Conservation (phyloP, 768 basidiomycete genomes). For the Boletus sp. region DNA sequence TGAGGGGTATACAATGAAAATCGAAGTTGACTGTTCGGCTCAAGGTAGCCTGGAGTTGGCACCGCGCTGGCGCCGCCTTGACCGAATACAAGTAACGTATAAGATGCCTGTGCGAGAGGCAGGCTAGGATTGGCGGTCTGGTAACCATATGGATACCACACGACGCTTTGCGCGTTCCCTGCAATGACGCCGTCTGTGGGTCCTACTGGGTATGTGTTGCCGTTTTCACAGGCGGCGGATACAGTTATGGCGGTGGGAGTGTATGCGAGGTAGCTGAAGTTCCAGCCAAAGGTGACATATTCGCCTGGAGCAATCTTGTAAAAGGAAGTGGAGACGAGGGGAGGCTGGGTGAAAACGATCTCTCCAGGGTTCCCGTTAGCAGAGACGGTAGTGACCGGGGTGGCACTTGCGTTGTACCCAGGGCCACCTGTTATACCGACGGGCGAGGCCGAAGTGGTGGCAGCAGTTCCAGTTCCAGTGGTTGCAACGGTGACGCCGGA, state of each 20-base stretch:
- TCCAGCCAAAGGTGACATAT: conserved; percentile 72
- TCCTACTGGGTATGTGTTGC: conserved; percentile 65
- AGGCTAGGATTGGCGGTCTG: conserved; percentile 44
- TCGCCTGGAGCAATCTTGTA: conserved; percentile 60
- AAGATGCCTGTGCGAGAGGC: conserved; percentile 59
- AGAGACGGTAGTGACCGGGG: conserved; percentile 22
- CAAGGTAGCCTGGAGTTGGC: conserved; percentile 49
- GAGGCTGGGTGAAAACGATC: conserved; percentile 55
- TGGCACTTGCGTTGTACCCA: conserved; percentile 24
- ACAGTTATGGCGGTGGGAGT: conserved; percentile 56
- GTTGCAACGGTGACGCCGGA: conserved; percentile 1
- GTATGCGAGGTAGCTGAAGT: conserved; percentile 53
- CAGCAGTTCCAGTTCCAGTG: not conserved
- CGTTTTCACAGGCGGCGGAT: conserved; percentile 63
- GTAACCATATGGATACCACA: conserved; percentile 63
- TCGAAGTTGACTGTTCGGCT: conserved; percentile 47
- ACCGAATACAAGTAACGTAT: conserved; percentile 57
- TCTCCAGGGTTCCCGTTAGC: conserved; percentile 41
- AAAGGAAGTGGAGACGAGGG: conserved; percentile 55
- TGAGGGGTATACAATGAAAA: conserved; percentile 66
- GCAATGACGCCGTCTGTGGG: conserved; percentile 51
- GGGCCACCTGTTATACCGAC: conserved; percentile 28
- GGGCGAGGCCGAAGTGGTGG: not conserved
- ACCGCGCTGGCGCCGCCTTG: conserved; percentile 49
- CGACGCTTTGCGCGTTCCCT: conserved; percentile 47